phyloP scores from a whole-genome alignment of 768 basidiomycete species.

The Xerocomellus intermedius region DNA sequence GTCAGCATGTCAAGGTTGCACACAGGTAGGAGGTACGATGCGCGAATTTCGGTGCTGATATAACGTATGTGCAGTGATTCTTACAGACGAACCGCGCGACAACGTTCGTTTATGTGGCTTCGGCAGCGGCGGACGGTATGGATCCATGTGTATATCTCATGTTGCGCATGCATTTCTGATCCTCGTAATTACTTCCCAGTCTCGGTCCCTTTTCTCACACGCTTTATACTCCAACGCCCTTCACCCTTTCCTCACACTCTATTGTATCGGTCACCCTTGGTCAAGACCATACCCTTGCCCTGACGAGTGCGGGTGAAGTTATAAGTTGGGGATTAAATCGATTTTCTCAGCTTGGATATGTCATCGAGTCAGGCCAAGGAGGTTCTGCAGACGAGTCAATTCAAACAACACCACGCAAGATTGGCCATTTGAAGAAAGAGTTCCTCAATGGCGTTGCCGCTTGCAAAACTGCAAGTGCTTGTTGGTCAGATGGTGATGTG shows the following conservation, averaged over 20 bases:
- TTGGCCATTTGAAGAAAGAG: constrained; percentile 80
- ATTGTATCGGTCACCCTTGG: constrained; percentile 77
- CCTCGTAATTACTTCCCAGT: constrained; percentile 34
- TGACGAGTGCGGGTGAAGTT: constrained; percentile 80
- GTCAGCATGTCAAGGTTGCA: constrained; percentile 87
- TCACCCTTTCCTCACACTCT: constrained; percentile 53
- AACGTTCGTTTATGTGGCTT: constrained; percentile 90
- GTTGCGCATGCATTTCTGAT: neutral
- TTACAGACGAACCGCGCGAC: constrained; percentile 70
- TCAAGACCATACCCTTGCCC: constrained; percentile 90
- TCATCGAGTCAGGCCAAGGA: constrained; percentile 54
- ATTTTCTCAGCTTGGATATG: constrained; percentile 86
- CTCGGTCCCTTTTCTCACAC: constrained; percentile 77
- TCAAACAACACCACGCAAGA: constrained; percentile 72
- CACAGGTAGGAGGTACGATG: constrained; percentile 52
- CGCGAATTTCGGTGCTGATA: neutral
- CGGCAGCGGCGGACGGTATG: constrained; percentile 80
- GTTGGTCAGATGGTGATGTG: constrained; percentile 73
- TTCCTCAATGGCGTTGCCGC: constrained; percentile 79
- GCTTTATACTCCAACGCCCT: constrained; percentile 66
- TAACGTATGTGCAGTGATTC: constrained; percentile 37
- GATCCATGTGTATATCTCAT: neutral
- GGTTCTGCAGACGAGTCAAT: constrained; percentile 66
- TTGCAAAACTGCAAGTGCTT: constrained; percentile 81
- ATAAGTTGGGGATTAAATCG: constrained; percentile 90